Percentiles rank a stretch among this genome's conserved stretches.
Conservation (phyloP, 2,329 filamentous ascomycete genomes). For the Teratosphaeria viscida region DNA sequence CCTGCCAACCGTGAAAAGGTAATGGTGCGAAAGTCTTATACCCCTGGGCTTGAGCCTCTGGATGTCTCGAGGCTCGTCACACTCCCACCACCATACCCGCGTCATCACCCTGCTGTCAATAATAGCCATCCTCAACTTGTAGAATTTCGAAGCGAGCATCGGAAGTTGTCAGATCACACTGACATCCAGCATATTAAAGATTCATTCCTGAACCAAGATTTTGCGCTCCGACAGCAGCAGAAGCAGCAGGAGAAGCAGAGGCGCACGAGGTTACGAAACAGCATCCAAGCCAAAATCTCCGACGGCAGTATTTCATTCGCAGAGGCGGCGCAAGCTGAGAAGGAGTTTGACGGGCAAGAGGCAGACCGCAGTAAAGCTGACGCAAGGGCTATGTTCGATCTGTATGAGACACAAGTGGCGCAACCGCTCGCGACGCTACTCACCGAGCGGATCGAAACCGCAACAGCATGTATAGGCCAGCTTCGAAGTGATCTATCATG, state of each 20-base stretch:
- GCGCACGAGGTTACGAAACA: slow-evolving; percentile 14
- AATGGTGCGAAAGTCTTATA: slow-evolving; percentile 12
- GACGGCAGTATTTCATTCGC: slow-evolving; percentile 71
- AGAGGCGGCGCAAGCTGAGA: slow-evolving; percentile 67
- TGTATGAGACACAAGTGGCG: slow-evolving; percentile 74
- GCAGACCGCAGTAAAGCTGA: slow-evolving; percentile 59
- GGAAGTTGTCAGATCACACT: slow-evolving; percentile 62
- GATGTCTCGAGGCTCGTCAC: slow-evolving; percentile 90
- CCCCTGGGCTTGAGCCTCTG: slow-evolving; percentile 32
- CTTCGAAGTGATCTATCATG: slow-evolving; percentile 62
- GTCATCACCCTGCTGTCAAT: slow-evolving; percentile 90
- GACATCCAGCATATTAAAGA: slow-evolving; percentile 49
- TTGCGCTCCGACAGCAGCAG: slow-evolving; percentile 36
- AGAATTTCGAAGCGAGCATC: slow-evolving; percentile 62
- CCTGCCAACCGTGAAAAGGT: slow-evolving; percentile 9
- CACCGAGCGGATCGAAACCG: slow-evolving; percentile 60
- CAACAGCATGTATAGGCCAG: slow-evolving; percentile 67
- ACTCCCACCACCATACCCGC: slow-evolving; percentile 83
- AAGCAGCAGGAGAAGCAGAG: slow-evolving; percentile 21
- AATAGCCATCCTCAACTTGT: slow-evolving; percentile 90
- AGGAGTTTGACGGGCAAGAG: slow-evolving; percentile 62
- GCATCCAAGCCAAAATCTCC: slow-evolving; percentile 69
- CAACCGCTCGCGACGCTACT: slow-evolving; percentile 72
- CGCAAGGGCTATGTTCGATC: slow-evolving; percentile 70
- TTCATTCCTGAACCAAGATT: slow-evolving; percentile 20